Percentiles rank a stretch among this genome's conserved stretches.
Conservation (phyloP, 2,329 filamentous ascomycete genomes). For the Fusarium nurragi region DNA sequence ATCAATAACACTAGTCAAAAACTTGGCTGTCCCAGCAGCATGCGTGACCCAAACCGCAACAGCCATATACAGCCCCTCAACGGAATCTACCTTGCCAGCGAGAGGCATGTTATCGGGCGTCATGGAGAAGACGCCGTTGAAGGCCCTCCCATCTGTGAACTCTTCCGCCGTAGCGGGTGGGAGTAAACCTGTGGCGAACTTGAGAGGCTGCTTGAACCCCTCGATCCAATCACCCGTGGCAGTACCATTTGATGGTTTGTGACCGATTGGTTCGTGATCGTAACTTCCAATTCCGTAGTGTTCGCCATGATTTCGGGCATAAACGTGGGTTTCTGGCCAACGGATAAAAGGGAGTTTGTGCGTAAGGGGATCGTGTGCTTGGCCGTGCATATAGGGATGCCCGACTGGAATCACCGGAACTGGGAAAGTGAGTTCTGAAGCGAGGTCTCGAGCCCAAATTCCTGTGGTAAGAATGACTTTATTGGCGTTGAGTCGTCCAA, state of each 20-base stretch:
- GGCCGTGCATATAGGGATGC: conserved; percentile 36
- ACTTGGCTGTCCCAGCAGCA: conserved; percentile 31
- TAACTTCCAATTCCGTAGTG: conserved; percentile 39
- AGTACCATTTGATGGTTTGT: conserved; percentile 6
- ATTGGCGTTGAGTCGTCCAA: conserved; percentile 8
- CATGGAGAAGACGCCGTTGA: conserved; percentile 43
- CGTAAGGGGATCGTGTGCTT: background rate
- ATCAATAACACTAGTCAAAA: conserved; percentile 24
- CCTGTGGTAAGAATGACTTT: conserved; percentile 40
- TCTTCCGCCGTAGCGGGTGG: conserved; percentile 11
- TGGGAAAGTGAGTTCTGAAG: conserved; percentile 22
- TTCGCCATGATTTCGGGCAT: conserved; percentile 37
- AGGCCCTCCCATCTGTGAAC: conserved; percentile 15
- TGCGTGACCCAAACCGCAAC: conserved; percentile 41
- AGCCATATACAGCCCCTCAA: conserved; percentile 21
- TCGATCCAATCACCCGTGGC: conserved; percentile 33
- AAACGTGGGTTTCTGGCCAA: conserved; percentile 39
- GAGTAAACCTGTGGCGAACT: conserved; percentile 13
- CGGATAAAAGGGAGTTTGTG: conserved; percentile 25
- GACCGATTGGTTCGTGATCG: conserved; percentile 29
- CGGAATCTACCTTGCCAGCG: conserved; percentile 12
- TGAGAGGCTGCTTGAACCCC: conserved; percentile 28
- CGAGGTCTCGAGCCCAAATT: conserved; percentile 38
- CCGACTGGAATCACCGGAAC: conserved; percentile 38
- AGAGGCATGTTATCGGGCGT: conserved; percentile 43